phyloP scores from a whole-genome alignment of 2,329 filamentous ascomycete genomes.

The Hymenoscyphus albidus region DNA sequence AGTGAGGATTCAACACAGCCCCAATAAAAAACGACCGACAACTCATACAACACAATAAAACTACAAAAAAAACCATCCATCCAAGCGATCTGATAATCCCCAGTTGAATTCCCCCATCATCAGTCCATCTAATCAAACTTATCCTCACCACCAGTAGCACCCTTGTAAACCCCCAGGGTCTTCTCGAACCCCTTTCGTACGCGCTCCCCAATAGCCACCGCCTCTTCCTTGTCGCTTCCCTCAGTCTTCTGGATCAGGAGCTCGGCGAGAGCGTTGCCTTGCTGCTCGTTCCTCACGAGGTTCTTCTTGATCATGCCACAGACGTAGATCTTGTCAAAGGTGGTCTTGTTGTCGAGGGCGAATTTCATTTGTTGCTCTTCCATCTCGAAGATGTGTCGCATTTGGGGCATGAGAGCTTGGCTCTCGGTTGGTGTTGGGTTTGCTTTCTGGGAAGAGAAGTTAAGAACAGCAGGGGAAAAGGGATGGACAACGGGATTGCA shows the following conservation, averaged over 20 bases:
- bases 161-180: slow-evolving; percentile 21
- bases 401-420: slow-evolving; percentile 24
- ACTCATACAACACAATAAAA: neutral
- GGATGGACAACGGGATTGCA: neutral
- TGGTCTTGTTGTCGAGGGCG: slow-evolving; percentile 22
- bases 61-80: neutral
- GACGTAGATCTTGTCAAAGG: slow-evolving; percentile 17
- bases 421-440: slow-evolving; percentile 24
- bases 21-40: neutral
- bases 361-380: slow-evolving; percentile 28
- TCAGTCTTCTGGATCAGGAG: neutral
- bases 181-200: neutral
- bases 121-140: slow-evolving; percentile 24
- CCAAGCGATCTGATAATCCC: neutral
- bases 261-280: neutral
- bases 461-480: neutral
- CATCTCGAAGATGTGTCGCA: slow-evolving; percentile 26
- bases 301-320: slow-evolving; percentile 6
- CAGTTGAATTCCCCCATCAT: slow-evolving; percentile 12
- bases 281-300: neutral
- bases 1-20: neutral
- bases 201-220: neutral
- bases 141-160: slow-evolving; percentile 25
- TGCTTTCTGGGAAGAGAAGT: slow-evolving; percentile 16
- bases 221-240: neutral